phyloP scores from a whole-genome alignment of 305 asterid species.

The Solanum hybrid region DNA sequence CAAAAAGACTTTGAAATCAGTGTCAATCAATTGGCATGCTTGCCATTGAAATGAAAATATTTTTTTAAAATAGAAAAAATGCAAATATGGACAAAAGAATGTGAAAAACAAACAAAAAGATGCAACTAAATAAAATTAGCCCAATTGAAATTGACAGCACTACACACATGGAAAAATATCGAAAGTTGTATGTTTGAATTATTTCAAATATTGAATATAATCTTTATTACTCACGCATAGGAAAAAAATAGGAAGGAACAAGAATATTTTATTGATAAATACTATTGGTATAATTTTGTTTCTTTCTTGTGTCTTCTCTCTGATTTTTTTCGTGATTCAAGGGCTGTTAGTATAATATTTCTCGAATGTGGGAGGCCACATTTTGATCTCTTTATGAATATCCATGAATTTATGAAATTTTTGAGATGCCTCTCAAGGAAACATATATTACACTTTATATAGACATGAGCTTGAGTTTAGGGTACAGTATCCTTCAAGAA shows the following conservation, averaged over 20 bases:
- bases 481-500: background rate
- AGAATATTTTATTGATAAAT: too few species aligned
- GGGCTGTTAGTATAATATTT: too few species aligned
- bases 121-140: background rate
- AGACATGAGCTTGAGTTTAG: too few species aligned
- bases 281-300: too few species aligned
- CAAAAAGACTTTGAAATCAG: background rate
- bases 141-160: background rate
- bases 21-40: background rate
- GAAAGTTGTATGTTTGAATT: background rate
- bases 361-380: background rate
- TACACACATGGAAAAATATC: background rate
- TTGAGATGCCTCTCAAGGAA: background rate
- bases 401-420: background rate
- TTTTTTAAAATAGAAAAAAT: background rate
- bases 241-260: rapidly evolving
- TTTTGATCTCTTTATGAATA: background rate
- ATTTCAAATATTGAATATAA: background rate
- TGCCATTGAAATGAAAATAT: background rate
- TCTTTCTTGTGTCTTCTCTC: background rate
- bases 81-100: background rate
- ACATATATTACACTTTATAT: too few species aligned
- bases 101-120: background rate
- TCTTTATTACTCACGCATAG: too few species aligned
- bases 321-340: too few species aligned